Evolutionary conservation across 2,329 filamentous ascomycete genomes (phyloP).

Genomic region (Meredithiella fracta): DNA sequence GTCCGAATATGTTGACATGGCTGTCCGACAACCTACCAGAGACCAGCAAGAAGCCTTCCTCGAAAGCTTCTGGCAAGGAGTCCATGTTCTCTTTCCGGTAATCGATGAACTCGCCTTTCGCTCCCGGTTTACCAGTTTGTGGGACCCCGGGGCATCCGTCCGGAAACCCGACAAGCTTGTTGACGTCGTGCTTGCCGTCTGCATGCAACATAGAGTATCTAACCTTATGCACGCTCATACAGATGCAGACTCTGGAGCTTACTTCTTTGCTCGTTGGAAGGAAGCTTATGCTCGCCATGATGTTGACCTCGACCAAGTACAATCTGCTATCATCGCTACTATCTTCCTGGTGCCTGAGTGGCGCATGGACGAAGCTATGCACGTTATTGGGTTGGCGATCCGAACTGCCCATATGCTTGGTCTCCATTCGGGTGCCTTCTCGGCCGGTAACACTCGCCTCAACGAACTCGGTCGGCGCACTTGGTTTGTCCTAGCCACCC

Average conservation of each 20-base stretch:
- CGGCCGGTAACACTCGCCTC: background rate
- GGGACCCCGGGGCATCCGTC: background rate
- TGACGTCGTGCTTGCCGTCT: slow-evolving; percentile 4
- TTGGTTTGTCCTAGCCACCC: slow-evolving; percentile 6
- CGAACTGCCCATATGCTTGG: slow-evolving; percentile 9
- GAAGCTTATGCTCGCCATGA: slow-evolving; percentile 1
- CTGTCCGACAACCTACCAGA: background rate
- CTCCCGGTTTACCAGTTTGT: background rate
- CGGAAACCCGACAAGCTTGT: background rate
- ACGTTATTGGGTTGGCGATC: background rate
- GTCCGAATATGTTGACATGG: background rate
- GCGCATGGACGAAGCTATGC: slow-evolving; percentile 6
- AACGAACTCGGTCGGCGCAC: slow-evolving; percentile 10
- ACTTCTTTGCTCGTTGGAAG: slow-evolving; percentile 8
- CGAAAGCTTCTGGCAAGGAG: slow-evolving; percentile 1
- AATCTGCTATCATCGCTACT: slow-evolving; percentile 7
- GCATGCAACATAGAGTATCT: slow-evolving; percentile 3
- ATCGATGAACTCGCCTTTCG: slow-evolving; percentile 6
- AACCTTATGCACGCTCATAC: background rate
- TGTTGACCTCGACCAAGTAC: slow-evolving; percentile 6
- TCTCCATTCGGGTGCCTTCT: slow-evolving; percentile 7
- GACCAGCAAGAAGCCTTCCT: background rate
- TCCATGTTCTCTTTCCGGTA: slow-evolving; percentile 3
- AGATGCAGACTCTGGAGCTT: background rate
- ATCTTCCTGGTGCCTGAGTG: background rate